phyloP scores from a whole-genome alignment of 129 eudicot species.

The Gnaphalium uliginosum region DNA sequence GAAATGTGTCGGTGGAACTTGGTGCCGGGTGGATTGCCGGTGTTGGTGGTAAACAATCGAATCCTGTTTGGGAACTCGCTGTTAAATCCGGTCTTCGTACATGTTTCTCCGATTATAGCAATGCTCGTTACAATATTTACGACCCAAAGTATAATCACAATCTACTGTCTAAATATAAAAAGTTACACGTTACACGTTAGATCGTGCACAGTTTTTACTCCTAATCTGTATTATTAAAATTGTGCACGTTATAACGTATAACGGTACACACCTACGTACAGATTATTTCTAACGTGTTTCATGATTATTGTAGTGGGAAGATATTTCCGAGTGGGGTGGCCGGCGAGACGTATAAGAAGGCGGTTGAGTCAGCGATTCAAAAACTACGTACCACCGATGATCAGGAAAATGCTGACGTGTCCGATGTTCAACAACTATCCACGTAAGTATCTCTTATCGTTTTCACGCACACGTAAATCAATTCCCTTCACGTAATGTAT shows the following conservation, averaged over 20 bases:
- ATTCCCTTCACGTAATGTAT: background rate
- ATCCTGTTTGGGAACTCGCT: slow-evolving; percentile 89
- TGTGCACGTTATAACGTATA: background rate
- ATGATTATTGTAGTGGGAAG: slow-evolving; percentile 55
- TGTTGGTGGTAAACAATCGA: slow-evolving; percentile 70
- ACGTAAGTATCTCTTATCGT: slow-evolving; percentile 39
- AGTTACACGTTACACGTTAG: background rate
- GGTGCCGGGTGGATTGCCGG: slow-evolving; percentile 99
- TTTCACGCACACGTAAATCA: slow-evolving; percentile 19
- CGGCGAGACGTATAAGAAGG: slow-evolving; percentile 73
- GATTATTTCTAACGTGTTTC: too few relatives aligned
- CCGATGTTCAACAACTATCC: slow-evolving; percentile 28
- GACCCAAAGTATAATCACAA: slow-evolving; percentile 41
- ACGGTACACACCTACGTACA: too few relatives aligned
- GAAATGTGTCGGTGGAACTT: slow-evolving; percentile 78
- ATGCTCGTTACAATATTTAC: slow-evolving; percentile 90
- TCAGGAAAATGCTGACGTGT: slow-evolving; percentile 30
- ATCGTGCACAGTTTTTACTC: background rate
- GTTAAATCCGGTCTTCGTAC: slow-evolving; percentile 58
- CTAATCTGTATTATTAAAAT: too few relatives aligned
- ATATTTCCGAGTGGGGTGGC: slow-evolving; percentile 84
- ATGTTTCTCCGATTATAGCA: slow-evolving; percentile 80
- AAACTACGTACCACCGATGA: slow-evolving; percentile 51
- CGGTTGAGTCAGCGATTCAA: slow-evolving; percentile 82
- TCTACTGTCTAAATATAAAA: background rate